Conservation (phyloP, 148 eudicot genomes). For the Diospyros lotus region DNA sequence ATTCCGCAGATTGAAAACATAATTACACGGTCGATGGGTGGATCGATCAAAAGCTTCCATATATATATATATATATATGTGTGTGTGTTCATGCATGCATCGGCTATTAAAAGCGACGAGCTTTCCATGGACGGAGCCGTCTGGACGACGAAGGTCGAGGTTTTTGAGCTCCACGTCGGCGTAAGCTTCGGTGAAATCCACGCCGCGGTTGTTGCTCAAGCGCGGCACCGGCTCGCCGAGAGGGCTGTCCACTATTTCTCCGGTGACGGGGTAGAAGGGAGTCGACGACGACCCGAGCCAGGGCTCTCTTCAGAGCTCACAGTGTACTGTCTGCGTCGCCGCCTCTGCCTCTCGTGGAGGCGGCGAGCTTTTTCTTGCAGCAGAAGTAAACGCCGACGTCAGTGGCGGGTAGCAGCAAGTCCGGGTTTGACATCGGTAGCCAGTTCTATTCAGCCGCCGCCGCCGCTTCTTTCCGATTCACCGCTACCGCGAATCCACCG, state of each 20-base stretch:
- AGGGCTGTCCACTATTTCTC: slow-evolving; percentile 5
- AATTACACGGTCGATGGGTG: too few species aligned
- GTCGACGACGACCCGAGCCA: slow-evolving; percentile 1
- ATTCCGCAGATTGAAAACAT: too few species aligned
- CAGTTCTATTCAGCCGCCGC: slow-evolving; percentile 10
- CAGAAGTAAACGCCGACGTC: slow-evolving; percentile 14
- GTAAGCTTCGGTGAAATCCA: slow-evolving; percentile 4
- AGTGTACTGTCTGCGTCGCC: not conserved
- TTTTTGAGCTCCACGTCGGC: slow-evolving; percentile 7
- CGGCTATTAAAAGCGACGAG: not conserved
- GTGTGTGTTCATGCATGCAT: too few species aligned
- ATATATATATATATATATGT: too few species aligned
- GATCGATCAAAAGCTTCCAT: too few species aligned
- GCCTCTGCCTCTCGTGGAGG: too few species aligned
- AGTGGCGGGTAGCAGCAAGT: slow-evolving; percentile 3
- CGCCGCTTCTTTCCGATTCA: slow-evolving; percentile 7
- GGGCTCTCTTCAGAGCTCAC: slow-evolving; percentile 9
- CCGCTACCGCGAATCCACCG: not conserved
- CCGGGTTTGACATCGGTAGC: slow-evolving; percentile 13
- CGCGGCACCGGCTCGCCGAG: slow-evolving; percentile 11
- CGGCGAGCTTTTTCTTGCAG: not conserved
- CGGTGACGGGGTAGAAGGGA: slow-evolving; percentile 6
- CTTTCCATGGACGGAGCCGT: slow-evolving; percentile 7
- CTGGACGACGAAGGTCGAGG: slow-evolving; percentile 4
- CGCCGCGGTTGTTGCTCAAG: slow-evolving; percentile 10